These are phyloP conservation scores for Odontarrhena argentea DNA, from an alignment of 345 rosid species.

Conservation along the genomic window DNA sequence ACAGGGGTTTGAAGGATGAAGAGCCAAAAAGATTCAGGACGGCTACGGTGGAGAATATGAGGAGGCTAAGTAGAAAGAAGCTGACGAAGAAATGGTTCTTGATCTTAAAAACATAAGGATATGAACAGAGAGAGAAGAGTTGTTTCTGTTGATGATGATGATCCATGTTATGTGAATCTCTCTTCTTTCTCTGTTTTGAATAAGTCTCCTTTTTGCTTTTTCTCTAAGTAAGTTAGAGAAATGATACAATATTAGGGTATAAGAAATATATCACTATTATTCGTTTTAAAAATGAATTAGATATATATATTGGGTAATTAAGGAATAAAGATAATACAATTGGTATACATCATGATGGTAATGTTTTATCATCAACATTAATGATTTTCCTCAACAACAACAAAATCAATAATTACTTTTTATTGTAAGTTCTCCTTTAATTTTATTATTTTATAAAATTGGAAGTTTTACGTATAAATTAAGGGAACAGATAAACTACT, in stretches of 20 bases:
- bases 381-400: neutral
- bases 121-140: constrained; percentile 30
- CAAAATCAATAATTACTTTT: neutral
- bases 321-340: neutral
- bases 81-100: constrained; percentile 41
- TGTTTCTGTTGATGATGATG: constrained; percentile 24
- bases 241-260: neutral
- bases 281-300: neutral
- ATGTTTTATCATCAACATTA: neutral
- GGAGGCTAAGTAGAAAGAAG: constrained; percentile 37
- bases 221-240: neutral
- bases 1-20: constrained; percentile 21
- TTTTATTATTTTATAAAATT: neutral
- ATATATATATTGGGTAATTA: neutral
- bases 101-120: constrained; percentile 38
- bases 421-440: neutral
- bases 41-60: constrained; percentile 45
- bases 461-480: too few relatives aligned
- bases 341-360: constrained; percentile 3
- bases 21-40: constrained; percentile 34
- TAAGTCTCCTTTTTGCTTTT: constrained; percentile 30
- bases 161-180: constrained; percentile 25
- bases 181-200: constrained; percentile 35
- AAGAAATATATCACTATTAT: neutral
- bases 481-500: too few relatives aligned